phyloP scores from a whole-genome alignment of 768 basidiomycete genomes.

The Agaricus blazei region DNA sequence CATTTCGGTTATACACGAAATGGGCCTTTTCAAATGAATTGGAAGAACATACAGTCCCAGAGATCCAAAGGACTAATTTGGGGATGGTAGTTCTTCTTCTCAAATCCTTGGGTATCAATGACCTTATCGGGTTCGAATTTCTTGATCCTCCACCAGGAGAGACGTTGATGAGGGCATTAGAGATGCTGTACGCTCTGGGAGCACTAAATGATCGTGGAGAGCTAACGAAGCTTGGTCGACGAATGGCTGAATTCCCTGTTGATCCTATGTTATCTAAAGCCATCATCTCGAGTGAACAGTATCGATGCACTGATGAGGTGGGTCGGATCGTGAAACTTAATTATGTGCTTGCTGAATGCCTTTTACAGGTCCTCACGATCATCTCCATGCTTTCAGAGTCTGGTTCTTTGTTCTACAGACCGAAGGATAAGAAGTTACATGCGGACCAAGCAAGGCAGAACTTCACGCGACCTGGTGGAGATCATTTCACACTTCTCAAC shows the following conservation, averaged over 20 bases:
- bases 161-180: conserved; percentile 92
- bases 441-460: conserved; percentile 98
- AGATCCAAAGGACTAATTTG: conserved; percentile 98
- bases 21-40: conserved; percentile 97
- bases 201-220: conserved; percentile 96
- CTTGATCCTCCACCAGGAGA: conserved; percentile 98
- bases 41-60: conserved; percentile 95
- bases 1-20: conserved; percentile 98
- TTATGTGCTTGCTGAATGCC: not conserved
- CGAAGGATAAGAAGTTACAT: conserved; percentile 97
- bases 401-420: conserved; percentile 90
- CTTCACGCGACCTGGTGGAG: conserved; percentile 92
- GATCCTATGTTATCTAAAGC: conserved; percentile 97
- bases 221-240: conserved; percentile 90
- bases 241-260: conserved; percentile 99
- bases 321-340: conserved; percentile 15
- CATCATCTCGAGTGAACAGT: conserved; percentile 93
- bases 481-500: conserved; percentile 96
- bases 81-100: conserved; percentile 93
- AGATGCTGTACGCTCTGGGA: conserved; percentile 91
- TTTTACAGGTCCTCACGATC: conserved; percentile 79
- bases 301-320: conserved; percentile 94
- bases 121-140: conserved; percentile 97
- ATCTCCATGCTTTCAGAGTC: conserved; percentile 98
- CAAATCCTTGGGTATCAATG: conserved; percentile 97